Evolutionary conservation across 2,329 filamentous ascomycete genomes (phyloP).

Genomic region (Chaetomium strumarium): DNA sequence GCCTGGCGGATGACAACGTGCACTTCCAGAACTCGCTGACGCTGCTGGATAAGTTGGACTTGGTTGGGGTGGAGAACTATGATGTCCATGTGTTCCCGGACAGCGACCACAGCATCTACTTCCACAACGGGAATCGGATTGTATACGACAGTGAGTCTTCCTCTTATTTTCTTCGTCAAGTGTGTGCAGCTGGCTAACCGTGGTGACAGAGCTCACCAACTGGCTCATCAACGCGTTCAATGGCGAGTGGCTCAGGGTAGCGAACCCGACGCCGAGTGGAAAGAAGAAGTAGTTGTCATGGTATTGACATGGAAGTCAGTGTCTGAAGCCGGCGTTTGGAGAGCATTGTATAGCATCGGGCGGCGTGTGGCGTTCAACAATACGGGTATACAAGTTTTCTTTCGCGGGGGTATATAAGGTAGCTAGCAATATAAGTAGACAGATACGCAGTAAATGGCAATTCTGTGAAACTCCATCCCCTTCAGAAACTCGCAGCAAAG

Average conservation of each 20-base stretch:
- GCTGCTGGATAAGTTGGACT: slow-evolving; percentile 78
- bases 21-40: slow-evolving; percentile 92
- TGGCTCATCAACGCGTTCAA: slow-evolving; percentile 99
- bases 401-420: neutral
- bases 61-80: slow-evolving; percentile 81
- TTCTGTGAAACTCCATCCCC: no score
- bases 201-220: slow-evolving; percentile 62
- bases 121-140: slow-evolving; percentile 85
- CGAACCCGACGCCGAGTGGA: slow-evolving; percentile 41
- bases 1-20: slow-evolving; percentile 94
- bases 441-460: no score
- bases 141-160: slow-evolving; percentile 80
- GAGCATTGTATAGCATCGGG: slow-evolving; percentile 4
- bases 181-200: slow-evolving; percentile 4
- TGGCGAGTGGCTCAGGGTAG: slow-evolving; percentile 75
- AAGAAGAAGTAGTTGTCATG: slow-evolving; percentile 6
- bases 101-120: slow-evolving; percentile 90
- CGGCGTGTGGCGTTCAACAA: slow-evolving; percentile 9
- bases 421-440: neutral
- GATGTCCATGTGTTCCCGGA: slow-evolving; percentile 96
- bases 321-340: neutral
- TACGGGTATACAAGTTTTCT: neutral
- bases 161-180: neutral
- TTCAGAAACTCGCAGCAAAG: no score
- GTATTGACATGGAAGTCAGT: no score